Percentiles rank a stretch among this genome's conserved stretches.
Conservation (phyloP, 2,329 filamentous ascomycete genomes). For the Fusarium penzigii region DNA sequence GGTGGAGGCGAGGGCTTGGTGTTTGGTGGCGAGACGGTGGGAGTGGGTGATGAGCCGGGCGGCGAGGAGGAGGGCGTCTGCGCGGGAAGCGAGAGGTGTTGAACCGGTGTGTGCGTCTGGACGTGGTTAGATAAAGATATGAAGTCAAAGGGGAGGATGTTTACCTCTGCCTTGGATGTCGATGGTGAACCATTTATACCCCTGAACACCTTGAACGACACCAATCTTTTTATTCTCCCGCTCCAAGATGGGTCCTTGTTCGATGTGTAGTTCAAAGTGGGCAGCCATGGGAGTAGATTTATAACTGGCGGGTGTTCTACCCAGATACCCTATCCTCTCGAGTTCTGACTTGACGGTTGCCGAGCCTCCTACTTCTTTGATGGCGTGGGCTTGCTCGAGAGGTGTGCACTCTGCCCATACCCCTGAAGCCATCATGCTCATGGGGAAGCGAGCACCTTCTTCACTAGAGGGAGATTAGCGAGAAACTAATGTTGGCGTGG, state of each 20-base stretch:
- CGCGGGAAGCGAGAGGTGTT: conserved; percentile 10
- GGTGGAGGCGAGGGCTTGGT: conserved; percentile 14
- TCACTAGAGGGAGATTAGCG: conserved; percentile 53
- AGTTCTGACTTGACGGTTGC: conserved; percentile 49
- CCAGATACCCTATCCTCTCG: conserved; percentile 70
- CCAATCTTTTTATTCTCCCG: conserved; percentile 28
- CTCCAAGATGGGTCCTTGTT: conserved; percentile 77
- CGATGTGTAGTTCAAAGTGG: conserved; percentile 82
- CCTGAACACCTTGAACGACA: conserved; percentile 36
- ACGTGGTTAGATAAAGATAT: background rate
- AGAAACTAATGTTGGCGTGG: conserved; percentile 23
- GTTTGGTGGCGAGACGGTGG: conserved; percentile 11
- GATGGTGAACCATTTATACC: conserved; percentile 35
- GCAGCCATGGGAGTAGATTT: conserved; percentile 62
- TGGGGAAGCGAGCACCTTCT: conserved; percentile 78
- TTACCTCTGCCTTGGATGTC: conserved; percentile 31
- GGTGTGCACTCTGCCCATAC: conserved; percentile 61
- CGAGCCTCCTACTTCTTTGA: conserved; percentile 57
- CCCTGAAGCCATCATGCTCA: conserved; percentile 73
- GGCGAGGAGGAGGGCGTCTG: conserved; percentile 13
- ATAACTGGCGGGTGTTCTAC: conserved; percentile 37
- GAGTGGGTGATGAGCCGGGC: conserved; percentile 16
- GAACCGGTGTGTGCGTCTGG: conserved; percentile 18
- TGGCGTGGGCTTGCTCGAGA: conserved; percentile 58
- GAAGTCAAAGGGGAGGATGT: conserved; percentile 1